Conservation (phyloP, 768 basidiomycete species). For the Phanerochaete carnosa region DNA sequence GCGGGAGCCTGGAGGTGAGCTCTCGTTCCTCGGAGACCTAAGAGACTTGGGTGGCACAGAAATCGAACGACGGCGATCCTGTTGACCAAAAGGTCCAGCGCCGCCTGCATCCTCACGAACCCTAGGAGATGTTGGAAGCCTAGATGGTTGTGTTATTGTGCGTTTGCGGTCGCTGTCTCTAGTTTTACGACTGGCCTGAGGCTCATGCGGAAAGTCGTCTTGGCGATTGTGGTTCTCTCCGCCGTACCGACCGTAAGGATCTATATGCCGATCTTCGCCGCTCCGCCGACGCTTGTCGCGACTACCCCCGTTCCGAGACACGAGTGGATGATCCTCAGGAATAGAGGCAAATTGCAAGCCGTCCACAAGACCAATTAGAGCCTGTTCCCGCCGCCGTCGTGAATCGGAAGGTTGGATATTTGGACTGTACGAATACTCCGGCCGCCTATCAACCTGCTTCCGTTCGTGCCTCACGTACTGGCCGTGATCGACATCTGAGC, state of each 20-base stretch:
- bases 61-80: not conserved
- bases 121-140: not conserved
- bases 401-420: not conserved
- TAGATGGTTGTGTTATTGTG: not conserved
- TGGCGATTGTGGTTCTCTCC: not conserved
- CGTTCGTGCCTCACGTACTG: constrained; percentile 11
- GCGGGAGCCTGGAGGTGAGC: not conserved
- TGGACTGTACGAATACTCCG: not conserved
- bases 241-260: not conserved
- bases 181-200: not conserved
- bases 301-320: not conserved
- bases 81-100: not conserved
- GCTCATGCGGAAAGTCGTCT: not conserved
- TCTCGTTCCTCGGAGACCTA: not conserved
- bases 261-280: not conserved
- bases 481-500: constrained; percentile 8
- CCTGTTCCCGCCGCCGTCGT: constrained; percentile 29
- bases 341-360: constrained; percentile 24
- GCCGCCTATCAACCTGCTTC: not conserved
- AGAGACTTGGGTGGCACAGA: not conserved
- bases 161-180: not conserved
- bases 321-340: not conserved
- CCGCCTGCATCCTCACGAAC: not conserved
- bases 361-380: constrained; percentile 35
- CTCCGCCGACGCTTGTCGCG: not conserved